Evolutionary conservation across 495 filamentous ascomycete species (phyloP), one percentile per base, ranked within the genome.

Genomic region (Penicillium paradoxum): DNA sequence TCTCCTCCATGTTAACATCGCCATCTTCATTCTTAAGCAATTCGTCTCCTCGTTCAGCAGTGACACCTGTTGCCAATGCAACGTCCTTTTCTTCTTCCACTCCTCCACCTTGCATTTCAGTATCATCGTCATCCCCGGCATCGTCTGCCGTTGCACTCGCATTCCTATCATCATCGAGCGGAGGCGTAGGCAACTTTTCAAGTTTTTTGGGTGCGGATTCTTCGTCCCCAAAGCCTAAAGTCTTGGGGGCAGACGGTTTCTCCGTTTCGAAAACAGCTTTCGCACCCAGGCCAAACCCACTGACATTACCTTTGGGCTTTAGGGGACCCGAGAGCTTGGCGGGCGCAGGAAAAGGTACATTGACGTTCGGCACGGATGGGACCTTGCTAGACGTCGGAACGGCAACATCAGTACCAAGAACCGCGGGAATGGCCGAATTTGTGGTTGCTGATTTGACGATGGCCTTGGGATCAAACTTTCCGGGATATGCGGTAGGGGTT

Each of bases 41-140:
- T 54, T 87, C 84, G 55, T 90, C 90, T 24, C 87, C 79, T 63
- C 84, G 84, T 59, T 88, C 86, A 4, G 85, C 85, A 9, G 89
- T 87, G 24, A 89, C 85, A 58, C 90, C 80, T 24, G 91, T 89
- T 17, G 88, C 90, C 9, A 90, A 89, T 4, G 87, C 88, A 47
- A 83, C 82, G n/a, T n/a, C n/a, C n/a, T n/a, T n/a, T 66, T 95
- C 90, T 65, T 96, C 93, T 65, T 97, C 92, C 13, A 81, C 90
- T 11, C 78, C 88, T 50, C 79, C 87, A 64, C 86, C 84, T 59
- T 81, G 83, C 75, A 86, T 86, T 53, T 81, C 87, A 45, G 83
- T 83, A 66, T 93, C 88, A 53, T 89, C 83, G 49, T 91, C 85
- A 33, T 89, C 85, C 36, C 73, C 77, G 19, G 66, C 78, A 37